Percentiles rank a stretch among this genome's conserved stretches.
These are phyloP conservation scores for Camellia sinensis DNA, from an alignment of 148 eudicot genomes.

Conservation along the genomic window DNA sequence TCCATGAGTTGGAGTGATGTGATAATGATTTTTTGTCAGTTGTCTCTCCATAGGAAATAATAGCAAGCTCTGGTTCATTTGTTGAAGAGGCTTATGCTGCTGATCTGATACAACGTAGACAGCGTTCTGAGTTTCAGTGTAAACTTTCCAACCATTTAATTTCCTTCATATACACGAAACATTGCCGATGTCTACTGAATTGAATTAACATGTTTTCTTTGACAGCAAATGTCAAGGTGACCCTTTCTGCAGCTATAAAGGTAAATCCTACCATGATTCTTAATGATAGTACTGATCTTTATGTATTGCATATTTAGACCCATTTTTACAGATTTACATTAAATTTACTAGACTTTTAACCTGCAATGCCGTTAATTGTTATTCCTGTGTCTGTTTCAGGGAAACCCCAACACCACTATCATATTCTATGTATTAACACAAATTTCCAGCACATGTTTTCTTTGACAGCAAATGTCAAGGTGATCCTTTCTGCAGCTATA, in stretches of 20 bases:
- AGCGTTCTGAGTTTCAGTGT: constrained; percentile 86
- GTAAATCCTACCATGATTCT: constrained; percentile 27
- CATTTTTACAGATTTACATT: not conserved
- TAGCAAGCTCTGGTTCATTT: constrained; percentile 51
- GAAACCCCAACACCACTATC: too few relatives aligned
- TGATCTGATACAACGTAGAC: constrained; percentile 76
- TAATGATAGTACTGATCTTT: not conserved
- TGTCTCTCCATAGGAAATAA: constrained; percentile 56
- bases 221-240: constrained; percentile 65
- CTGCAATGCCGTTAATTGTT: constrained; percentile 6
- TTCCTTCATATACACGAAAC: not conserved
- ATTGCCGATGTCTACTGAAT: constrained; percentile 3
- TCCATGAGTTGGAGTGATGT: constrained; percentile 19
- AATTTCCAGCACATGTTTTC: constrained; percentile 9
- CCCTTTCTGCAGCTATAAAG: constrained; percentile 66
- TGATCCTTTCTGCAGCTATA: constrained; percentile 54
- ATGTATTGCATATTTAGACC: not conserved
- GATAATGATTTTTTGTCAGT: constrained; percentile 47
- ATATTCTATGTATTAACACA: too few relatives aligned
- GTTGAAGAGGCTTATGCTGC: constrained; percentile 74
- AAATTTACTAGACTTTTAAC: not conserved
- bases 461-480: constrained; percentile 63
- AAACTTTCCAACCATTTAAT: constrained; percentile 15
- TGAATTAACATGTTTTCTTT: constrained; percentile 16
- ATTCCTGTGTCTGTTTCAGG: constrained; percentile 12